Evolutionary conservation across 2,329 filamentous ascomycete genomes (phyloP), one percentile per base, ranked within the genome.

Genomic region (Claviceps fusiformis): DNA sequence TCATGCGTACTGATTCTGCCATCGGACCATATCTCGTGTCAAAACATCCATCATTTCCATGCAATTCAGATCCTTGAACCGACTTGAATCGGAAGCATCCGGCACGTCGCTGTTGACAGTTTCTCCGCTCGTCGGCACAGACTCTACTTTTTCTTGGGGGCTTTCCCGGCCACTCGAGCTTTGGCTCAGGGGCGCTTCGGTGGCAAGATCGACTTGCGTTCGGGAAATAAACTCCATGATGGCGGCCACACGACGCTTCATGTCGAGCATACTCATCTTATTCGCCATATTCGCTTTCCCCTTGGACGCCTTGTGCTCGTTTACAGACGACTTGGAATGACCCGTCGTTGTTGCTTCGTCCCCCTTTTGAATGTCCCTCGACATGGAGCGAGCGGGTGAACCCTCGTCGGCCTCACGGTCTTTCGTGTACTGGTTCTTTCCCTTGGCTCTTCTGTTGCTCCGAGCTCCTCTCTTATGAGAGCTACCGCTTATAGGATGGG

Each of bases 1-100:
- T 65, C 61, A 71, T 54, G 73, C 67, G 62, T 79, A 90, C 64
- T 87, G 80, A 60, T 86, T 85, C 71, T 95, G 89, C 89, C 89
- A 95, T 64, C 87, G 86, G 61, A 92, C 80, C 63, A 95, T 77
- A 66, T 90, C 83, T 58, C 86, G 79, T 58, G 86, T 91, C 67
- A 95, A 70, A 62, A 83, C 78, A 67, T 95, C 89, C 88, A 95
- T 95, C 88, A 95, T 95, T 70, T 95, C 88, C 59, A 88, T 75
- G 61, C 86, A 90, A 56, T 75, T 87, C 59, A 95, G 73, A 9
- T 86, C 80, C 61, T 85, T 87, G 68, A 95, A 95, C 1, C 84
- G 79, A 62, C 73, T 77, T 19, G 57, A 58, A 27, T 61, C 59
- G 9, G 62, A 57, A 19, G 62, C 52, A 24, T 63, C 63, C 15